Conservation (phyloP, 1,284 basidiomycete species). For the Ceraceosorus bombacis region DNA sequence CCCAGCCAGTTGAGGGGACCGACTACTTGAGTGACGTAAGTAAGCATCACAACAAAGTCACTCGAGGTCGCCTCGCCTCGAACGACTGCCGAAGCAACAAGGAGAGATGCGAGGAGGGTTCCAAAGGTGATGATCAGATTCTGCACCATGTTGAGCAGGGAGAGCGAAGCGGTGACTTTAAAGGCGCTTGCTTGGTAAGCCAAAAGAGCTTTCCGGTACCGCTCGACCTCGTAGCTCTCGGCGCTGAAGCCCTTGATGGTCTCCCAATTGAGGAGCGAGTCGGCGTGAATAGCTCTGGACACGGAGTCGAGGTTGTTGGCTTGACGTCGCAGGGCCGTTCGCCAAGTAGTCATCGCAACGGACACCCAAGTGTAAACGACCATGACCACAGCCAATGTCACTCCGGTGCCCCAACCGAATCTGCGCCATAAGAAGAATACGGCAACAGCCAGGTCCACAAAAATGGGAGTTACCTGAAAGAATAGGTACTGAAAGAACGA, state of each 20-base stretch:
- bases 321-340: constrained; percentile 55
- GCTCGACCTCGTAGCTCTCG: constrained; percentile 67
- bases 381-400: constrained; percentile 70
- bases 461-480: constrained; percentile 71
- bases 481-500: constrained; percentile 54
- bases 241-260: constrained; percentile 68
- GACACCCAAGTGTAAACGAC: constrained; percentile 68
- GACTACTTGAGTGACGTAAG: constrained; percentile 66
- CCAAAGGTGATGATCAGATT: constrained; percentile 41
- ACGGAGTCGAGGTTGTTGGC: constrained; percentile 37
- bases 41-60: constrained; percentile 70
- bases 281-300: constrained; percentile 39
- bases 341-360: constrained; percentile 62
- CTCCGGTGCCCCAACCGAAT: constrained; percentile 61
- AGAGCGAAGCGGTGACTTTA: constrained; percentile 53
- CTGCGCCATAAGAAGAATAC: constrained; percentile 59
- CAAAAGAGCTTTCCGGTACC: constrained; percentile 66
- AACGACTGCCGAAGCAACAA: constrained; percentile 30
- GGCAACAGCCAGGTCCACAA: constrained; percentile 61
- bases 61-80: constrained; percentile 45
- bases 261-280: constrained; percentile 45
- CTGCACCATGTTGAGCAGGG: constrained; percentile 43
- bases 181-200: constrained; percentile 70
- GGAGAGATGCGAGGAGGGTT: constrained; percentile 30
- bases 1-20: constrained; percentile 35